Evolutionary conservation across 2,329 filamentous ascomycete genomes (phyloP).

Genomic region (Whalleya microplaca): DNA sequence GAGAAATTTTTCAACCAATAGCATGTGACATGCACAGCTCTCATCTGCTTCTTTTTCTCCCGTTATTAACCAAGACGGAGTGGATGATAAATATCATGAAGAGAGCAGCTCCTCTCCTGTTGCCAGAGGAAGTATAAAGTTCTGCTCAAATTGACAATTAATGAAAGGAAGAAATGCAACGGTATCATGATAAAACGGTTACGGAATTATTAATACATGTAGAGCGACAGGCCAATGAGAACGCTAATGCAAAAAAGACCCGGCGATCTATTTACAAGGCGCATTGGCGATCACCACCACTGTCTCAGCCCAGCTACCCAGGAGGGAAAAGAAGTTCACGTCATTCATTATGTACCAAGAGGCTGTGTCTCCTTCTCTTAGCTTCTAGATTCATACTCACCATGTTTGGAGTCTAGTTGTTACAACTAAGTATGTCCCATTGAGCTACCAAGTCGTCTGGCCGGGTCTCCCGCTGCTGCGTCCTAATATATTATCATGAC

Average conservation of each 20-base stretch:
- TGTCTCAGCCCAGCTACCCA: constrained; percentile 1
- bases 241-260: neutral
- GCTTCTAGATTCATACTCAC: neutral
- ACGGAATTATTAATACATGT: neutral
- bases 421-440: neutral
- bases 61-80: neutral
- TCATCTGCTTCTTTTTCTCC: neutral
- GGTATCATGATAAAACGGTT: neutral
- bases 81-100: neutral
- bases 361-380: neutral
- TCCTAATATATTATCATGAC: neutral
- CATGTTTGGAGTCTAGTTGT: neutral
- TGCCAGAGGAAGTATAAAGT: neutral
- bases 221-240: neutral
- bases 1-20: neutral
- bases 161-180: neutral
- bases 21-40: neutral
- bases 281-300: constrained; percentile 9
- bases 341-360: no score
- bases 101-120: no score
- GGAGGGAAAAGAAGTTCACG: neutral
- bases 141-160: neutral
- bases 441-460: neutral
- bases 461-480: neutral
- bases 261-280: neutral